These are phyloP conservation scores for Sarocladium kiliense DNA, from an alignment of 2,329 filamentous ascomycete genomes.

Conservation along the genomic window DNA sequence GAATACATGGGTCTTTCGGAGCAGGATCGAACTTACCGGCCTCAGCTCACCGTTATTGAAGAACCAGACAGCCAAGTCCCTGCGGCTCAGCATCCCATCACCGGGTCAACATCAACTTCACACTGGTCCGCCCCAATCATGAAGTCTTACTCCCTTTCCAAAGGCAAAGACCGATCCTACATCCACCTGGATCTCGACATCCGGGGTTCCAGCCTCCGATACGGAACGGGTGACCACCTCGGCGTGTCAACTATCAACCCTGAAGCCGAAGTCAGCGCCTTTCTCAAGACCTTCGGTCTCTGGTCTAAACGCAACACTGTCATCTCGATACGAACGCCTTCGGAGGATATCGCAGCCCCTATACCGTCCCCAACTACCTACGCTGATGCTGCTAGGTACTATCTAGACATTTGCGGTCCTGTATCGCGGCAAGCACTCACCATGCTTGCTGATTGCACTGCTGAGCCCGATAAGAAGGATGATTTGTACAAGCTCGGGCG, in stretches of 20 bases:
- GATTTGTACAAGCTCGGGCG: background rate
- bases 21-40: slow-evolving; percentile 17
- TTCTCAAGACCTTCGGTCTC: slow-evolving; percentile 21
- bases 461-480: slow-evolving; percentile 24
- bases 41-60: slow-evolving; percentile 14
- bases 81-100: background rate
- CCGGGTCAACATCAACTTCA: slow-evolving; percentile 58
- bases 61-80: too few relatives aligned
- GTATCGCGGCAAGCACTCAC: slow-evolving; percentile 39
- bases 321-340: slow-evolving; percentile 15
- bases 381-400: slow-evolving; percentile 31
- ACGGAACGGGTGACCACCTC: slow-evolving; percentile 32
- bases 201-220: slow-evolving; percentile 17
- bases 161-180: slow-evolving; percentile 19
- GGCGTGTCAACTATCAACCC: slow-evolving; percentile 30
- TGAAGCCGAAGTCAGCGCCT: slow-evolving; percentile 20
- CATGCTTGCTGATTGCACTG: slow-evolving; percentile 49
- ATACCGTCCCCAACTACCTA: slow-evolving; percentile 31
- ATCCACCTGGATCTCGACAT: slow-evolving; percentile 31
- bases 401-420: slow-evolving; percentile 33
- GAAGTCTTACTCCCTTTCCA: slow-evolving; percentile 44
- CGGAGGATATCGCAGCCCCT: slow-evolving; percentile 12
- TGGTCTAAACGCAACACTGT: slow-evolving; percentile 16
- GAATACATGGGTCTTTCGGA: slow-evolving; percentile 18
- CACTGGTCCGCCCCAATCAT: slow-evolving; percentile 85